These are phyloP conservation scores for Leptographium lundbergii DNA, from an alignment of 2,329 filamentous ascomycete species.

Conservation along the genomic window DNA sequence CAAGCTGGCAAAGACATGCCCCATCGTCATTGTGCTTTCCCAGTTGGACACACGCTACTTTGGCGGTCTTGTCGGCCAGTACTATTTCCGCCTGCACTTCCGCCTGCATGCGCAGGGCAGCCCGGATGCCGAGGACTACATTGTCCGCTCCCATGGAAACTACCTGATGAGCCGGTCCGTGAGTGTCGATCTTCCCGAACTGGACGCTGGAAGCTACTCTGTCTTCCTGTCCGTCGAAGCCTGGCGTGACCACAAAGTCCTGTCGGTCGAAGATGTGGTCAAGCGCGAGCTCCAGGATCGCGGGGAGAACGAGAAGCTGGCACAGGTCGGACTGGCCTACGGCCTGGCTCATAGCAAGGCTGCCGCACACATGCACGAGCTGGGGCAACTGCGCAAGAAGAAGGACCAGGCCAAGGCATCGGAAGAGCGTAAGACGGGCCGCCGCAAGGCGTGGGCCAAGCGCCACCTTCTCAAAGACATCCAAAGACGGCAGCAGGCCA, in stretches of 20 bases:
- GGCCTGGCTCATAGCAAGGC: constrained; percentile 56
- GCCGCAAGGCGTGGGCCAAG: constrained; percentile 25
- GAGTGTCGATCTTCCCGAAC: constrained; percentile 57
- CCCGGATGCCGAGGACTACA: constrained; percentile 33
- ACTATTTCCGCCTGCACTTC: constrained; percentile 39
- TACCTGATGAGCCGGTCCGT: constrained; percentile 59
- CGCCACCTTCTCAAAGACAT: constrained; percentile 23
- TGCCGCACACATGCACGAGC: constrained; percentile 19
- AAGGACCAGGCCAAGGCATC: constrained; percentile 34
- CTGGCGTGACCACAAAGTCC: constrained; percentile 36
- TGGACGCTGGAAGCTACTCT: constrained; percentile 63
- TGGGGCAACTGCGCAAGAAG: constrained; percentile 36
- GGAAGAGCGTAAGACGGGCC: constrained; percentile 30
- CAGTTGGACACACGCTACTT: constrained; percentile 48
- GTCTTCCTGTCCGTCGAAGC: constrained; percentile 66
- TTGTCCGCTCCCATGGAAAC: constrained; percentile 39
- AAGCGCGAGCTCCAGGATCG: constrained; percentile 46
- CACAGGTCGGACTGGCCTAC: constrained; percentile 56
- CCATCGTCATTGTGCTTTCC: constrained; percentile 41
- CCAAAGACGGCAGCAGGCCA: constrained; percentile 26
- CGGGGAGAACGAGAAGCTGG: constrained; percentile 66
- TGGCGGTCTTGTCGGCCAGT: constrained; percentile 43
- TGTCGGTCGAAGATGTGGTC: constrained; percentile 53
- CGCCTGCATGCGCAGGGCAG: constrained; percentile 35
- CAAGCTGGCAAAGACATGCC: constrained; percentile 32